Evolutionary conservation across 1,139 yeast genomes (phyloP).

Genomic region (Lodderomyces orthopsilosis): DNA sequence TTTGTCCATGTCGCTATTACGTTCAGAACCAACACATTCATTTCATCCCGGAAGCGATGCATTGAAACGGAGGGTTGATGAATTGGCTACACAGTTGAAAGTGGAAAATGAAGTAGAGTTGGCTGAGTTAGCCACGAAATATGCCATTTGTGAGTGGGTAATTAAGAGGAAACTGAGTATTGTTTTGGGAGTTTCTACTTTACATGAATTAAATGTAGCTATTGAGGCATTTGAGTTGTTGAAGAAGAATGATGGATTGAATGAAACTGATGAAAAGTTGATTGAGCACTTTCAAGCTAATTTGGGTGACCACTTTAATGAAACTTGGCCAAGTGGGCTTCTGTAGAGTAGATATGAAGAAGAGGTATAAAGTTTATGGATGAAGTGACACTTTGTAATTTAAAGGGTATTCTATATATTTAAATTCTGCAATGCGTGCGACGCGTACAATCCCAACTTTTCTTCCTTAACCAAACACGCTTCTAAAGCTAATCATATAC

Average conservation of each 20-base stretch:
- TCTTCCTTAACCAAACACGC: neutral
- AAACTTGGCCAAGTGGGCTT: constrained; percentile 73
- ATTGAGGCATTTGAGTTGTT: constrained; percentile 55
- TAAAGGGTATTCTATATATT: no score
- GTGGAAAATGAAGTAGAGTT: constrained; percentile 48
- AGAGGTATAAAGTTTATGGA: no score
- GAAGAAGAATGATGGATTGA: constrained; percentile 23
- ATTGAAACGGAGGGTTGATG: constrained; percentile 53
- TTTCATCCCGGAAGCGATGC: constrained; percentile 80
- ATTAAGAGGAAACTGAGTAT: constrained; percentile 47
- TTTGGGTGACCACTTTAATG: constrained; percentile 61
- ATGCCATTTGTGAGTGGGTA: constrained; percentile 63
- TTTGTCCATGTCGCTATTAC: constrained; percentile 79
- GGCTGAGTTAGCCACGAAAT: constrained; percentile 80
- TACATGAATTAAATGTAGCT: constrained; percentile 63
- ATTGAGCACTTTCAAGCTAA: constrained; percentile 42
- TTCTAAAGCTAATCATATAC: no score
- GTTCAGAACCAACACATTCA: constrained; percentile 61
- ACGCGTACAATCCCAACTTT: neutral
- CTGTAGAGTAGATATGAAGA: constrained; percentile 7
- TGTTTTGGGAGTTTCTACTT: constrained; percentile 70
- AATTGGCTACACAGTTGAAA: constrained; percentile 48
- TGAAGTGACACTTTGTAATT: no score
- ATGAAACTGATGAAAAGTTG: constrained; percentile 39
- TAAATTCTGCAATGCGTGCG: neutral